Evolutionary conservation across 495 filamentous ascomycete genomes (phyloP), one percentile per base, ranked within the genome.

Genomic region (Parachaetomium inaequale): DNA sequence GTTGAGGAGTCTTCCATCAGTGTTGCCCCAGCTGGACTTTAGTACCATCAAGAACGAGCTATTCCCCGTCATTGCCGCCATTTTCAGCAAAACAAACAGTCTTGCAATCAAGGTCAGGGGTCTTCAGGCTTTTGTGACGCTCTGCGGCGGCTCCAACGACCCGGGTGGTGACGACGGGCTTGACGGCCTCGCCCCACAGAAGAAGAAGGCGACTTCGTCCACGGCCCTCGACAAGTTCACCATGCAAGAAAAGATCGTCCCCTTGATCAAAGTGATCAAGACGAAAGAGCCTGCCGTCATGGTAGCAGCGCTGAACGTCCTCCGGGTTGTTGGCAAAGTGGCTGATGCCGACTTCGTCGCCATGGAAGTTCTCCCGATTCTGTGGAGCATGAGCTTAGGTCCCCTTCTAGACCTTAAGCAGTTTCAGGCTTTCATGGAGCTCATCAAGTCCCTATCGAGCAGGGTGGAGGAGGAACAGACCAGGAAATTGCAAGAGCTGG

Each of bases 231-330:
- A 98, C 75, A 98, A 98, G 71, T 96, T 92, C 66, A 97, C 94
- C 1, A 89, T 98, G 66, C 95, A 98, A 70, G 94, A 98, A 71
- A 97, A 96, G 75, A 87, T 98, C 17, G 83, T 98, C 4, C 94
- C 94, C 1, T 79, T 96, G 5, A 81, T 98, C 57, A 92, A 90
- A 68, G 91, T 78, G 1, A 98, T 98, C 73, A 98, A 98, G 72
- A 98, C 94, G 0, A 97, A 95, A 68, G 94, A 98, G 68, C 94
- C 94, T 0, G 93, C 91, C 2, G 94, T 98, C 3, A 96, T 96
- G 89, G 93, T 97, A 84, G 92, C 94, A 1, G 90, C 92, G 0
- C 80, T 97, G 21, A 84, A 85, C 28, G 92, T 97, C 12, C 86
- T 98, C 65, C 82, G 80, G 31, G 86, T 96, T 58, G 86, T 98